Conservation (phyloP, 2,329 filamentous ascomycete genomes). For the Hypoxylon sp. region DNA sequence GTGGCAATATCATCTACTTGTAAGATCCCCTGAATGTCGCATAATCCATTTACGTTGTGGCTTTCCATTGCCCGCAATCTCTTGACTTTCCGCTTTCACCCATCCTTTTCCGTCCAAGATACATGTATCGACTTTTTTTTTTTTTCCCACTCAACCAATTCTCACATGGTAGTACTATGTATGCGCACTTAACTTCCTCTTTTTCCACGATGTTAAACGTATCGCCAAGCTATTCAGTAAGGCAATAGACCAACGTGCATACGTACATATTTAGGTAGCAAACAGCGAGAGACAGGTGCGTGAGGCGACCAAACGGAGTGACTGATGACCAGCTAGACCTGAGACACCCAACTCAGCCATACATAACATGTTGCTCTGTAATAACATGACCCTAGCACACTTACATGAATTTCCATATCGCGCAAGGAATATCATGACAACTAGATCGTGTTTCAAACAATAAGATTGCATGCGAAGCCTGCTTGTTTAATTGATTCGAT, state of each 20-base stretch:
- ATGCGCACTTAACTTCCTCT: background rate
- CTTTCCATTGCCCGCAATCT: conserved; percentile 29
- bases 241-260: conserved; percentile 2
- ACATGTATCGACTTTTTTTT: conserved; percentile 27
- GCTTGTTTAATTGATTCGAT: conserved; percentile 30
- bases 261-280: background rate
- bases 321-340: conserved; percentile 15
- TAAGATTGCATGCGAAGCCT: conserved; percentile 33
- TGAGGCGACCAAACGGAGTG: conserved; percentile 19
- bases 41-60: conserved; percentile 9
- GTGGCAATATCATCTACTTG: conserved; percentile 29
- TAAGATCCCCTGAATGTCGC: conserved; percentile 24
- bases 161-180: background rate
- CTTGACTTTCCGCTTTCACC: conserved; percentile 23
- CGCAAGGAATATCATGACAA: conserved; percentile 33
- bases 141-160: conserved; percentile 14
- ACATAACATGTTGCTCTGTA: conserved; percentile 26
- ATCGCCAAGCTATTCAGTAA: conserved; percentile 10
- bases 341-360: conserved; percentile 27
- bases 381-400: conserved; percentile 25
- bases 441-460: conserved; percentile 39
- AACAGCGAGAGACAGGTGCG: conserved; percentile 4
- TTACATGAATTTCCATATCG: conserved; percentile 21
- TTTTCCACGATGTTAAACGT: conserved; percentile 5
- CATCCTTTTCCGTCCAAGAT: conserved; percentile 29